A percentile compares a stretch with the other conserved stretches of the same genome.
Evolutionary conservation across 495 filamentous ascomycete genomes (phyloP).

Genomic region (Daldinia vernicosa): DNA sequence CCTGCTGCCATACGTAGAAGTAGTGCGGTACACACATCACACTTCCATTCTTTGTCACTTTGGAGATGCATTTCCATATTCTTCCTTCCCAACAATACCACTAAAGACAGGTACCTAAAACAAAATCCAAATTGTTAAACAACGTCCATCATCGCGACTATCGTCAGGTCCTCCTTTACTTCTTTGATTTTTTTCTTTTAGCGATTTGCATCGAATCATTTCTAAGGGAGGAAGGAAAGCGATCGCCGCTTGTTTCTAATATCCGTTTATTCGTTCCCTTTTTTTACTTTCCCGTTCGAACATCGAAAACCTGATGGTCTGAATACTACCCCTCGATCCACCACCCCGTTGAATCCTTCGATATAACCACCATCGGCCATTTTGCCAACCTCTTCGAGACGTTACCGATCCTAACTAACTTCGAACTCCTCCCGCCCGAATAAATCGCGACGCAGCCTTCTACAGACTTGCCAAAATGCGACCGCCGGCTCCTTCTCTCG

Average conservation of each 20-base stretch:
- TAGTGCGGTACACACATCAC: neutral
- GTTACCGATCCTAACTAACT: neutral
- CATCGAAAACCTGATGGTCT: conserved; percentile 7
- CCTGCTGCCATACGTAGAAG: neutral
- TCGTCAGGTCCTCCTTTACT: conserved; percentile 13
- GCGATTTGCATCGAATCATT: conserved; percentile 12
- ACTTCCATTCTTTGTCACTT: conserved; percentile 4
- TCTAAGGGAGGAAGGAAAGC: conserved; percentile 1
- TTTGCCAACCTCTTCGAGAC: neutral
- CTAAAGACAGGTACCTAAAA: neutral
- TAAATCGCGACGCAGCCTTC: neutral
- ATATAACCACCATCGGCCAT: neutral
- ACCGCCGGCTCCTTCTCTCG: conserved; percentile 53
- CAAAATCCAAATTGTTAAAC: neutral
- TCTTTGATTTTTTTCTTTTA: conserved; percentile 15
- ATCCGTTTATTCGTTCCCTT: neutral
- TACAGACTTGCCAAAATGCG: conserved; percentile 32
- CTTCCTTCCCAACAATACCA: conserved; percentile 10
- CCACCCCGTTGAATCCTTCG: neutral
- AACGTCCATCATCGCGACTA: conserved; percentile 15
- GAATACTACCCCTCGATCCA: conserved; percentile 10
- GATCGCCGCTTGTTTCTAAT: conserved; percentile 7
- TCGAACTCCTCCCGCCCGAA: neutral
- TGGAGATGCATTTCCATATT: conserved; percentile 4
- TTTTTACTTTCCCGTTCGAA: neutral